Conservation (phyloP, 2,329 filamentous ascomycete genomes). For the Trichoderma atrobrunneum region DNA sequence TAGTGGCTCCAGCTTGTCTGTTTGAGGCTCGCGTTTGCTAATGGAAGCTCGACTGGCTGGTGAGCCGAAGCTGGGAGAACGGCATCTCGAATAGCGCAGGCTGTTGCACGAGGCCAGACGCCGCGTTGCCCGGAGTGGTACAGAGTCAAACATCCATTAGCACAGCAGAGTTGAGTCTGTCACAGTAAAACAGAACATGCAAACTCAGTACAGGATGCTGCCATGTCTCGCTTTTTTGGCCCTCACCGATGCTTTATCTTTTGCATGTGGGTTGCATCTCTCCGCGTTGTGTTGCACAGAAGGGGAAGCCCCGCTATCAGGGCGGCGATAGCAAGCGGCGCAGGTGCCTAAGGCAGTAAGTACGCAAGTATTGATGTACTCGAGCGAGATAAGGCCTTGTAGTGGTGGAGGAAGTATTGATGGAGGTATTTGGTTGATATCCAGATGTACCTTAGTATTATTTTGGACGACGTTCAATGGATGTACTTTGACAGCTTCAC, state of each 20-base stretch:
- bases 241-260: conserved; percentile 16
- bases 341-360: background rate
- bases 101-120: background rate
- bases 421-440: background rate
- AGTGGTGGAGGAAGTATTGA: background rate
- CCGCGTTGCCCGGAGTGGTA: too few species aligned
- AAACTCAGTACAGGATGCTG: background rate
- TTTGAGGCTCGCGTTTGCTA: background rate
- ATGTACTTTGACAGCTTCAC: background rate
- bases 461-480: background rate
- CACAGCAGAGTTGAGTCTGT: background rate
- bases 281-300: conserved; percentile 7
- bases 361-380: background rate
- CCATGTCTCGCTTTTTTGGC: background rate
- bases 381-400: background rate
- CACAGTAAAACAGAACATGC: background rate
- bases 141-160: background rate
- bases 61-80: background rate
- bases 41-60: background rate
- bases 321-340: conserved; percentile 2
- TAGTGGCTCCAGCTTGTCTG: background rate
- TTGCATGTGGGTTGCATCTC: conserved; percentile 12
- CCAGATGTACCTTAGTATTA: too few species aligned
- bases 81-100: background rate
- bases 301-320: conserved; percentile 14